Percentiles rank a stretch among this genome's conserved stretches.
These are phyloP conservation scores for Flaveria floridana DNA, from an alignment of 140 eudicot species.

Conservation along the genomic window DNA sequence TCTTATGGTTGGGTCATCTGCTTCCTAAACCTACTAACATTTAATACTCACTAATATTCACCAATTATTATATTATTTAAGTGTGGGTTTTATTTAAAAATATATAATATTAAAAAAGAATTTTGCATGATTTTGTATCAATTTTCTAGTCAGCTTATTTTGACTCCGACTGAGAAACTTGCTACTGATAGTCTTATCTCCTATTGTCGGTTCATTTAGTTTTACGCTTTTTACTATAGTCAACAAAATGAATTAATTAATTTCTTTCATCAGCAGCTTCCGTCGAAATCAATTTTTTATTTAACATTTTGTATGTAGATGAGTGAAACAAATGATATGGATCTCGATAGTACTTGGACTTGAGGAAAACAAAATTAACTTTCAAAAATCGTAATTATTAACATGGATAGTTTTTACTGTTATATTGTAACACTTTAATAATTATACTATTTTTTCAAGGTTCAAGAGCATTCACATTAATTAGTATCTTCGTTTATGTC, in stretches of 20 bases:
- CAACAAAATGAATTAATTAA: not conserved
- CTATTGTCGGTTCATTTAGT: constrained; percentile 7
- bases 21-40: constrained; percentile 26
- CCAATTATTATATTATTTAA: not conserved
- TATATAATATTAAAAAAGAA: not conserved
- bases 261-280: not conserved
- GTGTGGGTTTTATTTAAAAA: not conserved
- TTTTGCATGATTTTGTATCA: not conserved
- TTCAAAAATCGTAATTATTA: no score
- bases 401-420: no score
- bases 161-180: constrained; percentile 7
- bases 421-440: no score
- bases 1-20: constrained; percentile 26
- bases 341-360: no score
- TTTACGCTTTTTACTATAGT: not conserved
- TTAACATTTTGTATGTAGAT: no score
- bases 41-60: constrained; percentile 10
- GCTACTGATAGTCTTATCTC: not conserved
- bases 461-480: no score
- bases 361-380: no score
- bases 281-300: not conserved
- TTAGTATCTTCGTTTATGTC: no score
- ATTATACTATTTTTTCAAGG: no score
- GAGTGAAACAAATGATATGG: no score
- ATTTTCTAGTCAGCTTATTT: constrained; percentile 18